Conservation (phyloP, 2,329 filamentous ascomycete species). For the Seiridium cupressi region DNA sequence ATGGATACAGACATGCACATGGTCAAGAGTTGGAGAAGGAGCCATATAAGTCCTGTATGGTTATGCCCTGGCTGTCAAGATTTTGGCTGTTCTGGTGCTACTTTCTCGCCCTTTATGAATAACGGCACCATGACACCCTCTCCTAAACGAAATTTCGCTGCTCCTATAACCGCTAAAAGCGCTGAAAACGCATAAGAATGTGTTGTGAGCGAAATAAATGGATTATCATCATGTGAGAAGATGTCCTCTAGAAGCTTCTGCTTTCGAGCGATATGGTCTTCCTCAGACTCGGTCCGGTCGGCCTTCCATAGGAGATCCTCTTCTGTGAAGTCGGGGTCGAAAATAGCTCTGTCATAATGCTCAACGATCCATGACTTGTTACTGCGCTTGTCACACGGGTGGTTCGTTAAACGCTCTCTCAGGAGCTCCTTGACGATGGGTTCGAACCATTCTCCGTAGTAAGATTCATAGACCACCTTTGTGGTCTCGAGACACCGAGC, state of each 20-base stretch:
- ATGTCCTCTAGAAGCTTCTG: constrained; percentile 17
- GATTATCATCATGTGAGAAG: constrained; percentile 12
- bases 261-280: constrained; percentile 11
- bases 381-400: constrained; percentile 17
- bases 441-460: constrained; percentile 1
- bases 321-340: constrained; percentile 14
- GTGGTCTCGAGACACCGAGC: constrained; percentile 16
- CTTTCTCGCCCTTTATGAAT: constrained; percentile 13
- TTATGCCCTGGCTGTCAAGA: no score
- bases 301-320: constrained; percentile 11
- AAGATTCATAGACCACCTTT: constrained; percentile 8
- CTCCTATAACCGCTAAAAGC: constrained; percentile 9
- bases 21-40: no score
- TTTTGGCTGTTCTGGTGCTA: background rate
- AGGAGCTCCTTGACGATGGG: constrained; percentile 17
- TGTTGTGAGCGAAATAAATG: constrained; percentile 14
- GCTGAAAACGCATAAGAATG: constrained; percentile 16
- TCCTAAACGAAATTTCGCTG: constrained; percentile 9
- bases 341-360: constrained; percentile 12
- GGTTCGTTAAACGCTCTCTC: constrained; percentile 15
- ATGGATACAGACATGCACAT: no score
- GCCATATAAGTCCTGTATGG: no score
- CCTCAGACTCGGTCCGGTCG: constrained; percentile 3
- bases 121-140: constrained; percentile 16
- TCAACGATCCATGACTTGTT: constrained; percentile 13